Evolutionary conservation across 139 green algal genomes (phyloP).

Genomic region (Edaphochlamys debaryana): DNA sequence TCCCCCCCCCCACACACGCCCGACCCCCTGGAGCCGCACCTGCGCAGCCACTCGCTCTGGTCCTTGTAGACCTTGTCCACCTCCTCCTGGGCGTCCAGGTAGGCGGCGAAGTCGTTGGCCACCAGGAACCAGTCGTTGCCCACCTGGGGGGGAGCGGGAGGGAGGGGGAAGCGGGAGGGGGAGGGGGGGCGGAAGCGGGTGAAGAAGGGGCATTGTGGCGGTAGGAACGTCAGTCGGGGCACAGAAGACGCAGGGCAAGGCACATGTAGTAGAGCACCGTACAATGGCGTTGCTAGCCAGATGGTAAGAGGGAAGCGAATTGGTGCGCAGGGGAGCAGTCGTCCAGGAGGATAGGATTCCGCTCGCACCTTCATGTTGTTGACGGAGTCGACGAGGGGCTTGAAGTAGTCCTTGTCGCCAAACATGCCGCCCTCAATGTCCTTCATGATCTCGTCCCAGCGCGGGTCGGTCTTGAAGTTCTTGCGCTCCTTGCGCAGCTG

Average conservation of each 20-base stretch:
- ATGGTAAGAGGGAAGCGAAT: no score
- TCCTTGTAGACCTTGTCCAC: slow-evolving; percentile 86
- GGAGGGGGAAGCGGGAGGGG: no score
- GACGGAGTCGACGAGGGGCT: slow-evolving; percentile 88
- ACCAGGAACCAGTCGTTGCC: slow-evolving; percentile 98
- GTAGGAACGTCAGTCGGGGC: no score
- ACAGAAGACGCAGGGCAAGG: no score
- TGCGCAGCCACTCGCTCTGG: slow-evolving; percentile 74
- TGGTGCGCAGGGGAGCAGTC: no score
- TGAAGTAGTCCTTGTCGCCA: slow-evolving; percentile 93
- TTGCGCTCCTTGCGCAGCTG: slow-evolving; percentile 86
- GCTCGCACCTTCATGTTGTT: slow-evolving; percentile 85
- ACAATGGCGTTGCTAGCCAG: no score
- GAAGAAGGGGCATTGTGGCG: not conserved
- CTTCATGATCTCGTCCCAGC: slow-evolving; percentile 70
- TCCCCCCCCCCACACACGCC: no score
- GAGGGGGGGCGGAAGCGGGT: no score
- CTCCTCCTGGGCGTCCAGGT: slow-evolving; percentile 88
- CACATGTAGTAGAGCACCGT: no score
- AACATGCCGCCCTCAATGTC: slow-evolving; percentile 87
- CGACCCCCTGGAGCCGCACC: no score
- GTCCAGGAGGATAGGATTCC: no score
- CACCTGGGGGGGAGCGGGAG: slow-evolving; percentile 43
- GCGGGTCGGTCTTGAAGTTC: slow-evolving; percentile 82
- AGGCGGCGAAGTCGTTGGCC: slow-evolving; percentile 94